Percentiles rank a stretch among this genome's conserved stretches.
These are phyloP conservation scores for Phytophthora colocasiae DNA, from an alignment of 352 stramenopile species.

Conservation along the genomic window DNA sequence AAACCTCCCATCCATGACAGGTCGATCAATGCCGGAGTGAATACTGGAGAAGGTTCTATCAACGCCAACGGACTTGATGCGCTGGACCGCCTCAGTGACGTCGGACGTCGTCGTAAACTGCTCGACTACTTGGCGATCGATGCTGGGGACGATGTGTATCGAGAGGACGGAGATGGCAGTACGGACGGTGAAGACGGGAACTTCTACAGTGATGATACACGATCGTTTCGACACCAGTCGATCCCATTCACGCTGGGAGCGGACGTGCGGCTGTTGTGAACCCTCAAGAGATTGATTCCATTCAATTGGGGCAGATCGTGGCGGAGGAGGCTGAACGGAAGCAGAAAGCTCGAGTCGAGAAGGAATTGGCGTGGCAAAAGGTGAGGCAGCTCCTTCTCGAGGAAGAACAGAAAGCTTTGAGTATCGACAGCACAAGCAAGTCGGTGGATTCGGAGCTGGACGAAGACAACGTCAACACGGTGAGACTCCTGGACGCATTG, in stretches of 20 bases:
- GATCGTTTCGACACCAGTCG: conserved; percentile 41
- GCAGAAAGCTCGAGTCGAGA: conserved; percentile 49
- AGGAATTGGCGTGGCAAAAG: conserved; percentile 50
- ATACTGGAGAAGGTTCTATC: conserved; percentile 60
- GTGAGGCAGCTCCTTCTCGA: conserved; percentile 49
- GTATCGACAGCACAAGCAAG: conserved; percentile 33
- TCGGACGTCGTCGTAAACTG: conserved; percentile 52
- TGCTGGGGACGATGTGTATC: conserved; percentile 52
- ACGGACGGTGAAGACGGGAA: conserved; percentile 22
- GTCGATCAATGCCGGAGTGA: conserved; percentile 15
- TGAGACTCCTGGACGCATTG: conserved; percentile 48
- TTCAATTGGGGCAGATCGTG: conserved; percentile 46
- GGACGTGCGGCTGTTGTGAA: conserved; percentile 54
- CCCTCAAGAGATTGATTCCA: conserved; percentile 46
- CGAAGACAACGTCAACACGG: conserved; percentile 43
- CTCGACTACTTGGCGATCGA: conserved; percentile 70
- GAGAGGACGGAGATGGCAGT: conserved; percentile 31
- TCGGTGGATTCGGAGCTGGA: conserved; percentile 47
- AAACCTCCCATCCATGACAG: conserved; percentile 13
- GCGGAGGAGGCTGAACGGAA: conserved; percentile 51
- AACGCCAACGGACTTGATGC: conserved; percentile 40
- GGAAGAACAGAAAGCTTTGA: conserved; percentile 33
- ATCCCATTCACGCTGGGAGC: conserved; percentile 36
- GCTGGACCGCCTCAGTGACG: conserved; percentile 49
- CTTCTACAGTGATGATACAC: conserved; percentile 6